These are phyloP conservation scores for Pachyrhizus erosus DNA, from an alignment of 306 rosid species.

Conservation along the genomic window DNA sequence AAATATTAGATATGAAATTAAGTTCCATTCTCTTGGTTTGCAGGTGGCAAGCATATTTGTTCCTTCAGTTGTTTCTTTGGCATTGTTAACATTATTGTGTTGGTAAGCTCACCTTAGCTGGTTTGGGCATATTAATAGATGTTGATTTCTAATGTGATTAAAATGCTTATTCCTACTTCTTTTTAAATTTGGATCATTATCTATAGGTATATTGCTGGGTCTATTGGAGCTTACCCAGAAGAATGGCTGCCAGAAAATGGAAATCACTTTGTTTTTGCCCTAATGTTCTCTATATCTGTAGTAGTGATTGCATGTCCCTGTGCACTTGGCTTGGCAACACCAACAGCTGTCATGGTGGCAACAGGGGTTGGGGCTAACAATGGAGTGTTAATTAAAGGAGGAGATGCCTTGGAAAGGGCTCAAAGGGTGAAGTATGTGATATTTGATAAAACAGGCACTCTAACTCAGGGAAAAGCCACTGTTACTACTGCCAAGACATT, in stretches of 20 bases:
- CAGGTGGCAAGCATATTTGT: constrained; percentile 98
- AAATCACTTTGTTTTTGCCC: constrained; percentile 91
- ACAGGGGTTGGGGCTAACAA: constrained; percentile 97
- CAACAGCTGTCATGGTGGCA: constrained; percentile 99
- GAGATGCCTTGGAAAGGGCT: constrained; percentile 97
- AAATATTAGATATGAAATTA: constrained; percentile 38
- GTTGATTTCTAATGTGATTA: constrained; percentile 28
- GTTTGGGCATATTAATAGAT: constrained; percentile 18
- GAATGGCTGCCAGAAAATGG: constrained; percentile 91
- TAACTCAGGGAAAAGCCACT: constrained; percentile 94
- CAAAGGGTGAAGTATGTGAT: constrained; percentile 85
- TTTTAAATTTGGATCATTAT: constrained; percentile 24
- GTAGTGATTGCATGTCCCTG: constrained; percentile 99
- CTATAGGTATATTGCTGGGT: constrained; percentile 82
- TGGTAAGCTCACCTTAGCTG: constrained; percentile 67
- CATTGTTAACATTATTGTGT: constrained; percentile 73
- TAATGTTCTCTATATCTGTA: constrained; percentile 94
- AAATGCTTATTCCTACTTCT: constrained; percentile 30
- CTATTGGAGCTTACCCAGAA: constrained; percentile 82
- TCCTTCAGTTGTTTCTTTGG: constrained; percentile 80
- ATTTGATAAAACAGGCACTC: constrained; percentile 98
- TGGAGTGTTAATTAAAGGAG: constrained; percentile 97
- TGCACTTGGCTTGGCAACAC: constrained; percentile 99
- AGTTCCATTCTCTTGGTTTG: constrained; percentile 44
- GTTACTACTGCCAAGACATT: constrained; percentile 87